Evolutionary conservation across 768 basidiomycete species (phyloP), one percentile per base, ranked within the genome.

Genomic region (Antrodiella citrinella): DNA sequence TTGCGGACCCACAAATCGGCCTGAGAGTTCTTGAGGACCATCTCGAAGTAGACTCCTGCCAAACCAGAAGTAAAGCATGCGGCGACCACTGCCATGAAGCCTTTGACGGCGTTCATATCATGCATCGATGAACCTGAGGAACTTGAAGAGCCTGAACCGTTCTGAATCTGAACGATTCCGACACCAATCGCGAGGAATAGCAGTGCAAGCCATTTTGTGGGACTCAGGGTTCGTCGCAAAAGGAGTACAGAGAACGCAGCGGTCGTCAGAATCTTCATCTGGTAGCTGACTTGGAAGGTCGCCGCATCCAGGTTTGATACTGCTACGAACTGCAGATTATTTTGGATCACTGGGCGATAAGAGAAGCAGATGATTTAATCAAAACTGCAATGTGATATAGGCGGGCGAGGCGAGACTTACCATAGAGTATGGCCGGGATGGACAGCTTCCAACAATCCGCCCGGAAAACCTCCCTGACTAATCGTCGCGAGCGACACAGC

Each of bases 21-120:
- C 57, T 83, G 83, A 2, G 89, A 87, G 58, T 86, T 84, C 71
- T 95, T 98, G 56, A 94, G 73, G 26, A 93, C 92, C 87, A 95
- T 93, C 70, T 98, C 95, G 58, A 98, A 98, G 70, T 98, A 98
- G 22, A 97, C 94, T 4, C 94, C 94, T 0, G 94, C 94, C 42
- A 98, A 80, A 21, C 95, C 95, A 0, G 92, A 95, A 0, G 94
- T 96, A 64, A 95, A 82, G 71, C 95, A 98, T 0, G 95, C 93
- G 12, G 84, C 80, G 4, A 81, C 75, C 47, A 98, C 94, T 1
- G 95, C 95, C 44, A 87, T 62, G 68, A 98, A 94, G 0, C 95
- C 95, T 54, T 81, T 91, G 53, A 86, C 63, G 7, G 84, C 81
- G 54, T 83, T 77, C 91, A 96, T 94, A 26, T 76, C 71, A 56